Conservation (phyloP, 805 yeast genomes). For the Kodamaea kaohsiungensis region DNA sequence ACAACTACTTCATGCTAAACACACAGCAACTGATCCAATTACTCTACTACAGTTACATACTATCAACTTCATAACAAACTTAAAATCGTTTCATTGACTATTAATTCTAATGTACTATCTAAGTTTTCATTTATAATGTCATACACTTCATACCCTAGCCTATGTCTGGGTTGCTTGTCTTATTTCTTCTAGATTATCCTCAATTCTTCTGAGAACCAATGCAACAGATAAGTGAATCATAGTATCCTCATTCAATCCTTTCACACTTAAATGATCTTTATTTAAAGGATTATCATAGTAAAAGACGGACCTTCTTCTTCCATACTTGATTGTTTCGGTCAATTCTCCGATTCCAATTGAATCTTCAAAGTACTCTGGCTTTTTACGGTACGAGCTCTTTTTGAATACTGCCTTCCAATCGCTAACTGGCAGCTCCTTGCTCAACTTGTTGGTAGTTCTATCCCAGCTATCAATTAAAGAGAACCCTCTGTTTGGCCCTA, state of each 20-base stretch:
- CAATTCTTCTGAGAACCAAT: slow-evolving; percentile 4
- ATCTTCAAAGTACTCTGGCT: slow-evolving; percentile 5
- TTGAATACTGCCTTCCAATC: not conserved
- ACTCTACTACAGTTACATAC: no score
- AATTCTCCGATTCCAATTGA: slow-evolving; percentile 6
- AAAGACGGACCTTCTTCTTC: not conserved
- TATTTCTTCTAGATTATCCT: slow-evolving; percentile 2
- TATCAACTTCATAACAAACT: no score
- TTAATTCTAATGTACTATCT: no score
- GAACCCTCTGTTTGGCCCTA: slow-evolving; percentile 4
- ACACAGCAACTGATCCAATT: no score
- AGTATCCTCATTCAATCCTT: slow-evolving; percentile 2
- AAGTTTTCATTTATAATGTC: no score
- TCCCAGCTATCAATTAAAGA: slow-evolving; percentile 12
- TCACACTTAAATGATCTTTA: not conserved
- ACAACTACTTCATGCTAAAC: no score
- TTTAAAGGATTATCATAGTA: not conserved
- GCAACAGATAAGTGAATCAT: slow-evolving; percentile 10
- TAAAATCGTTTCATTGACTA: no score
- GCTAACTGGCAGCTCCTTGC: not conserved
- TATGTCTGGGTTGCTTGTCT: not conserved
- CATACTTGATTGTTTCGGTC: not conserved
- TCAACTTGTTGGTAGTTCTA: slow-evolving; percentile 2
- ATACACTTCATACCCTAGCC: no score
- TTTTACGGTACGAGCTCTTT: not conserved